Evolutionary conservation across 2,329 filamentous ascomycete species (phyloP).

Genomic region (Shiraia sp.): DNA sequence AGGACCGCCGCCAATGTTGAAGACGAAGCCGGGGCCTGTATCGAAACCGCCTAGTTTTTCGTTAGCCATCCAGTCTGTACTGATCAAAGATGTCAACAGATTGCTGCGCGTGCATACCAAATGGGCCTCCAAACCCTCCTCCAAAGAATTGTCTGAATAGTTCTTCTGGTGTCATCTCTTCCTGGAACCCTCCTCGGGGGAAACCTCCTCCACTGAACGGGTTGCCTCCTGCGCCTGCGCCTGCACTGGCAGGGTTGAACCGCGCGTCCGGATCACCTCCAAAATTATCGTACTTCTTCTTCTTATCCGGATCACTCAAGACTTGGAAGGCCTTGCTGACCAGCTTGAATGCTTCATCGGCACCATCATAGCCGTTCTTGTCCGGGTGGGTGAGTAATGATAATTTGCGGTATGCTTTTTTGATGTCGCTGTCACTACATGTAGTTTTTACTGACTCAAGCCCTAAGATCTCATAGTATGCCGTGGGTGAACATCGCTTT

Average conservation of each 20-base stretch:
- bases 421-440: slow-evolving; percentile 82
- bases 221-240: slow-evolving; percentile 48
- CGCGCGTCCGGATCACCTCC: slow-evolving; percentile 91
- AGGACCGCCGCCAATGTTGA: slow-evolving; percentile 90
- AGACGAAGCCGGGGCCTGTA: slow-evolving; percentile 84
- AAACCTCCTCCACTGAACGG: slow-evolving; percentile 65
- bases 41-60: slow-evolving; percentile 68
- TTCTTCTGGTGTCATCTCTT: slow-evolving; percentile 94
- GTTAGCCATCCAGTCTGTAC: no score
- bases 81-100: slow-evolving; percentile 10
- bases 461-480: slow-evolving; percentile 93
- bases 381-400: slow-evolving; percentile 95
- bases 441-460: slow-evolving; percentile 67
- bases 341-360: slow-evolving; percentile 99
- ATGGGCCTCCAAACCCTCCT: slow-evolving; percentile 68
- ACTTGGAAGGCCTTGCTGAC: slow-evolving; percentile 92
- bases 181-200: slow-evolving; percentile 71
- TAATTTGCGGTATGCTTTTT: slow-evolving; percentile 96
- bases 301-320: slow-evolving; percentile 91
- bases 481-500: slow-evolving; percentile 78
- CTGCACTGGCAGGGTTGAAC: slow-evolving; percentile 66
- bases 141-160: slow-evolving; percentile 97
- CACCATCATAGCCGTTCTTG: slow-evolving; percentile 95
- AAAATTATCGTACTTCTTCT: slow-evolving; percentile 82
- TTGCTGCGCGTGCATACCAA: slow-evolving; percentile 57